Evolutionary conservation across 371 early-diverging fungal genomes (phyloP).

Genomic region (Polyrhizophydium stewartii): DNA sequence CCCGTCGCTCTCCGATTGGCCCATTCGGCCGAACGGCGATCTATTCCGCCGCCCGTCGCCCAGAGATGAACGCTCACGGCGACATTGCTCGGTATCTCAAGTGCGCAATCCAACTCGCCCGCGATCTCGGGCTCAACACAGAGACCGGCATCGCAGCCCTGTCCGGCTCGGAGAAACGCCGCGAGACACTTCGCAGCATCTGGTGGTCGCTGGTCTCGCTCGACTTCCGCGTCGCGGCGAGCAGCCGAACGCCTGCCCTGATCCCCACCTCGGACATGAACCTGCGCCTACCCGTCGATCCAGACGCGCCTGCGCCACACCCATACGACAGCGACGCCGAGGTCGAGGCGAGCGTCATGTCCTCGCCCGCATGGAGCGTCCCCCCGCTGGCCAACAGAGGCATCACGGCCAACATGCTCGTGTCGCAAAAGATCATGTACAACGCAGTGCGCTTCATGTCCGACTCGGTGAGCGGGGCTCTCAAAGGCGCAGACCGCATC

Average conservation of each 20-base stretch:
- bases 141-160: slow-evolving; percentile 7
- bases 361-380: slow-evolving; percentile 7
- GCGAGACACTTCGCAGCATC: slow-evolving; percentile 8
- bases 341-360: slow-evolving; percentile 10
- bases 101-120: slow-evolving; percentile 2
- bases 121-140: slow-evolving; percentile 8
- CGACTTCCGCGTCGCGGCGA: background rate
- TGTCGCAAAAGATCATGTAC: background rate
- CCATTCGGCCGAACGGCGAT: too few species aligned
- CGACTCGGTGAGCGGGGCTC: too few species aligned
- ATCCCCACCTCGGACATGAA: background rate
- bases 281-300: background rate
- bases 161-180: background rate
- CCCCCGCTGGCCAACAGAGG: slow-evolving; percentile 2
- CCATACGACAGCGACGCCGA: slow-evolving; percentile 6
- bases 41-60: background rate
- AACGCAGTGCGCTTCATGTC: too few species aligned
- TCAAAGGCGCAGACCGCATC: too few species aligned
- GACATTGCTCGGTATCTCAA: background rate
- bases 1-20: too few species aligned
- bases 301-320: background rate
- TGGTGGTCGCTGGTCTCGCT: slow-evolving; percentile 6
- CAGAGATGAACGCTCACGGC: background rate
- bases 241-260: background rate
- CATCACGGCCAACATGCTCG: background rate